Conservation (phyloP, 2,329 filamentous ascomycete species). For the Colletotrichum sp. region DNA sequence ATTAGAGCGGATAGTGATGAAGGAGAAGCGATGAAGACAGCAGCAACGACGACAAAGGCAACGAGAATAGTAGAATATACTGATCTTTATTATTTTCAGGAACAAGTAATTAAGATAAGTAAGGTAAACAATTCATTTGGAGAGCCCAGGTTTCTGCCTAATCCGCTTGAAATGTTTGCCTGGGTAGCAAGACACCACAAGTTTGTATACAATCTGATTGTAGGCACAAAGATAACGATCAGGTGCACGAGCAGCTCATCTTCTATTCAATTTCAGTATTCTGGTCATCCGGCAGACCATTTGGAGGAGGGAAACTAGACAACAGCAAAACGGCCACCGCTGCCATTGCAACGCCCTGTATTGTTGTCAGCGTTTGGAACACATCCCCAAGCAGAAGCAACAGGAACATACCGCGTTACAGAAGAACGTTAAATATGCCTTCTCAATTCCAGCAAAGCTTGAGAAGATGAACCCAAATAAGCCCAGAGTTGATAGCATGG, state of each 20-base stretch:
- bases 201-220: too few relatives aligned
- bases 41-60: not conserved
- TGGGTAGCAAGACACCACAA: not conserved
- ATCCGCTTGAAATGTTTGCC: not conserved
- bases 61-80: not conserved
- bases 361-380: not conserved
- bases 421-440: not conserved
- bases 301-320: not conserved
- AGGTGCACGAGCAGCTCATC: not conserved
- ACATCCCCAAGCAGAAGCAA: not conserved
- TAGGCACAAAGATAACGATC: not conserved
- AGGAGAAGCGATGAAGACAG: not conserved
- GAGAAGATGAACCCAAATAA: not conserved
- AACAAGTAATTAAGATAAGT: too few relatives aligned
- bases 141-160: not conserved
- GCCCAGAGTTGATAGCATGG: not conserved
- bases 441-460: not conserved
- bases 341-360: not conserved
- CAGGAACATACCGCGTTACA: not conserved
- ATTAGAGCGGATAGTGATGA: not conserved
- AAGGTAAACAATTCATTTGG: not conserved
- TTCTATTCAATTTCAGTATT: not conserved
- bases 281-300: not conserved
- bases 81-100: too few relatives aligned
- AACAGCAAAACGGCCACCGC: not conserved